These are phyloP conservation scores for Ceriops zippeliana DNA, from an alignment of 345 rosid genomes.

Conservation along the genomic window DNA sequence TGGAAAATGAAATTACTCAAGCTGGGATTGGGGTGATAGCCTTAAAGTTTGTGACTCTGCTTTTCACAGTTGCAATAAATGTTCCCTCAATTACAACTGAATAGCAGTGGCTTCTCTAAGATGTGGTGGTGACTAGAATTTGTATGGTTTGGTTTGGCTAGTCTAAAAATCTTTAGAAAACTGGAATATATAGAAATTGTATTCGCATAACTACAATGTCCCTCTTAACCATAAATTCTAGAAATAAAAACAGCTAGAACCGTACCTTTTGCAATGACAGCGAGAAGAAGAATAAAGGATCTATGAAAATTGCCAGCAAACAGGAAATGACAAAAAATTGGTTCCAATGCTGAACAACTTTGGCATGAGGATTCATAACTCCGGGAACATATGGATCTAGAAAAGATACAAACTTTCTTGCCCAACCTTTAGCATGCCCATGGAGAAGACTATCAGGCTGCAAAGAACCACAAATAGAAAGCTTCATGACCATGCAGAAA, in stretches of 20 bases:
- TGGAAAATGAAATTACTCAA: no score
- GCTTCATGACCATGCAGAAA: constrained; percentile 5
- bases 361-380: constrained; percentile 80
- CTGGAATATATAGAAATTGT: not conserved
- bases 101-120: no score
- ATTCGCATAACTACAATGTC: not conserved
- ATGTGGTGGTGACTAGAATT: no score
- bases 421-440: constrained; percentile 89
- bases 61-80: no score
- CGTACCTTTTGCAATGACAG: constrained; percentile 47
- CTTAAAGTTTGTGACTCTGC: no score
- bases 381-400: constrained; percentile 40
- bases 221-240: not conserved
- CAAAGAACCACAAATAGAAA: constrained; percentile 4
- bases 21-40: no score
- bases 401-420: constrained; percentile 43
- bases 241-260: not conserved
- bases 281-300: constrained; percentile 82
- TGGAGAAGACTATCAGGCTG: constrained; percentile 69
- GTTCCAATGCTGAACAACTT: constrained; percentile 61
- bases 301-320: constrained; percentile 69
- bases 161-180: no score
- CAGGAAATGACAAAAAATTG: constrained; percentile 68
- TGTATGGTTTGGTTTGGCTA: no score
- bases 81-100: no score